These are phyloP conservation scores for Lasiosphaeriaceae sp. DNA, from an alignment of 495 filamentous ascomycete species.

Conservation along the genomic window DNA sequence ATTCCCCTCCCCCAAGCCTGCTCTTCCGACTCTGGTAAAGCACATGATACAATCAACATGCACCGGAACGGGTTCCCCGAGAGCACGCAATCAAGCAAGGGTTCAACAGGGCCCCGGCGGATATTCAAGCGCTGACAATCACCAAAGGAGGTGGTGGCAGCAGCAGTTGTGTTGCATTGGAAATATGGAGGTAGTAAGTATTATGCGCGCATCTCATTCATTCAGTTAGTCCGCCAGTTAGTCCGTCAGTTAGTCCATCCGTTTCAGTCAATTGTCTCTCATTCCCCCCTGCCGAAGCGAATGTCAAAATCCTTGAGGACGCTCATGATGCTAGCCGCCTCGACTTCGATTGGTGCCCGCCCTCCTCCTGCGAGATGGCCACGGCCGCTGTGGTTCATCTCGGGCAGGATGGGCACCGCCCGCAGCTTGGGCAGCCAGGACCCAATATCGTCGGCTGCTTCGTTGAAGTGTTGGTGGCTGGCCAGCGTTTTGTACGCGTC, in stretches of 20 bases:
- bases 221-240: too few species aligned
- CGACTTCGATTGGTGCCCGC: constrained; percentile 69
- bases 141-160: too few species aligned
- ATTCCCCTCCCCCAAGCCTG: neutral
- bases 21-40: neutral
- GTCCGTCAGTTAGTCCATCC: too few species aligned
- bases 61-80: constrained; percentile 19
- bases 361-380: constrained; percentile 24
- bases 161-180: too few species aligned
- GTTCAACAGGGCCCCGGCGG: too few species aligned
- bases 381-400: constrained; percentile 1
- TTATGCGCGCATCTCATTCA: too few species aligned
- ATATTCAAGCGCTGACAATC: too few species aligned
- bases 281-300: constrained; percentile 56
- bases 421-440: constrained; percentile 72
- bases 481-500: constrained; percentile 80
- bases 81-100: too few species aligned
- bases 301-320: constrained; percentile 81
- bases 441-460: constrained; percentile 69
- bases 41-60: constrained; percentile 23
- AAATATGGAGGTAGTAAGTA: too few species aligned
- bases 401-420: constrained; percentile 43
- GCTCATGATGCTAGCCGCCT: constrained; percentile 82
- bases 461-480: constrained; percentile 73
- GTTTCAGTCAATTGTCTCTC: neutral